Conservation (phyloP, 371 early-diverging fungal genomes). For the Capniomyces stellatus region DNA sequence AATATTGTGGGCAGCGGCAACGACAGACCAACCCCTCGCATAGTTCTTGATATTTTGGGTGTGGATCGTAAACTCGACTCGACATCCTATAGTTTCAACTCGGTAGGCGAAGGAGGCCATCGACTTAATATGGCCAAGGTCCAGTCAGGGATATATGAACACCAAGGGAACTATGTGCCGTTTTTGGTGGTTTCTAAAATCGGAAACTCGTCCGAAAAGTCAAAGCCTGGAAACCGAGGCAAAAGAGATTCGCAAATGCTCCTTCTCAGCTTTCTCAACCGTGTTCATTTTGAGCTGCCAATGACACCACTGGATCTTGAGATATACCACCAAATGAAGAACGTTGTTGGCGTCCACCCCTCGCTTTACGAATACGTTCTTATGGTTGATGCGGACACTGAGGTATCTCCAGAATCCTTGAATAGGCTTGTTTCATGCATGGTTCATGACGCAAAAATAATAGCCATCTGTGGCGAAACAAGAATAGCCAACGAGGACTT, state of each 20-base stretch:
- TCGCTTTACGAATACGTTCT: conserved; percentile 72
- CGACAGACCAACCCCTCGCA: conserved; percentile 89
- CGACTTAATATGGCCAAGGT: conserved; percentile 93
- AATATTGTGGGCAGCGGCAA: conserved; percentile 92
- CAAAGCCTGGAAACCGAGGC: conserved; percentile 90
- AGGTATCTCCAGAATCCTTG: conserved; percentile 67
- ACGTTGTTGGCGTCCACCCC: conserved; percentile 72
- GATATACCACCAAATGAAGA: conserved; percentile 77
- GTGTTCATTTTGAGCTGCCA: conserved; percentile 79
- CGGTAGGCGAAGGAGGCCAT: conserved; percentile 72
- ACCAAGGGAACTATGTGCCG: conserved; percentile 73
- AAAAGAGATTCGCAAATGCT: conserved; percentile 99
- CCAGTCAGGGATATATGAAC: conserved; percentile 92
- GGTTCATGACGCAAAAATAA: conserved; percentile 71
- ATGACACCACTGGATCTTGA: conserved; percentile 81
- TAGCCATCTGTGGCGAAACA: conserved; percentile 89
- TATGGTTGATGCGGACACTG: conserved; percentile 92
- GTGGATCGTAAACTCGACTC: conserved; percentile 78
- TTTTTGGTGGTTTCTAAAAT: conserved; percentile 90
- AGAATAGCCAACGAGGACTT: conserved; percentile 68
- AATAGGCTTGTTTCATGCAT: conserved; percentile 70
- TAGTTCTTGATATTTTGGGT: conserved; percentile 85
- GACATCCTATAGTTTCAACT: conserved; percentile 70
- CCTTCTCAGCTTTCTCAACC: conserved; percentile 90
- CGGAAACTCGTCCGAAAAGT: conserved; percentile 58